Conservation (phyloP, 148 eudicot species). For the Amaranthus cruentus region DNA sequence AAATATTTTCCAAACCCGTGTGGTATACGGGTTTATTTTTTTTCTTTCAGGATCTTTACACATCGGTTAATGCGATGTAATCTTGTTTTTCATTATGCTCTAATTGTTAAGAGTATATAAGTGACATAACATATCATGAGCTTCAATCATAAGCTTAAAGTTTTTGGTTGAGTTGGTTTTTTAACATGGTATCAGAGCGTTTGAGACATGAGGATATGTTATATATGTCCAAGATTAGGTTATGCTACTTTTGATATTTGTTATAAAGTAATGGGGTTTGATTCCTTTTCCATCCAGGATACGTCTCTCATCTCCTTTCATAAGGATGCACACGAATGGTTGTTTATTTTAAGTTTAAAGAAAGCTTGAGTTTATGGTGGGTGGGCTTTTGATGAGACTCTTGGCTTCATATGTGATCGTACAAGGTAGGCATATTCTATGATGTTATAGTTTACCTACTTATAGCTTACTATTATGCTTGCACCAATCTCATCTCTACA, state of each 20-base stretch:
- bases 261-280: slow-evolving; percentile 22
- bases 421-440: slow-evolving; percentile 16
- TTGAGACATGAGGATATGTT: no score
- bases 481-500: slow-evolving; percentile 7
- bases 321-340: slow-evolving; percentile 23
- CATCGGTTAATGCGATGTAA: no score
- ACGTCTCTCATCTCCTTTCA: slow-evolving; percentile 12
- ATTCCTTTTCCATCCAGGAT: slow-evolving; percentile 26
- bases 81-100: no score
- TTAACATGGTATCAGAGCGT: no score
- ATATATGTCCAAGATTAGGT: background rate
- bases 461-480: slow-evolving; percentile 7
- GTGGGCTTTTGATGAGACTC: slow-evolving; percentile 18
- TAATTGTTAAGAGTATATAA: no score
- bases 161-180: no score
- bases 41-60: no score
- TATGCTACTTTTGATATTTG: slow-evolving; percentile 14
- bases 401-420: slow-evolving; percentile 10
- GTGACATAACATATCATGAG: no score
- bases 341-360: background rate
- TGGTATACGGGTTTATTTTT: no score
- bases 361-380: slow-evolving; percentile 12
- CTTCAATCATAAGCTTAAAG: no score
- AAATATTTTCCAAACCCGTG: no score
- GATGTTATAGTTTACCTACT: slow-evolving; percentile 13